phyloP scores from a whole-genome alignment of 306 rosid genomes.

The Gleditsia sinensis region DNA sequence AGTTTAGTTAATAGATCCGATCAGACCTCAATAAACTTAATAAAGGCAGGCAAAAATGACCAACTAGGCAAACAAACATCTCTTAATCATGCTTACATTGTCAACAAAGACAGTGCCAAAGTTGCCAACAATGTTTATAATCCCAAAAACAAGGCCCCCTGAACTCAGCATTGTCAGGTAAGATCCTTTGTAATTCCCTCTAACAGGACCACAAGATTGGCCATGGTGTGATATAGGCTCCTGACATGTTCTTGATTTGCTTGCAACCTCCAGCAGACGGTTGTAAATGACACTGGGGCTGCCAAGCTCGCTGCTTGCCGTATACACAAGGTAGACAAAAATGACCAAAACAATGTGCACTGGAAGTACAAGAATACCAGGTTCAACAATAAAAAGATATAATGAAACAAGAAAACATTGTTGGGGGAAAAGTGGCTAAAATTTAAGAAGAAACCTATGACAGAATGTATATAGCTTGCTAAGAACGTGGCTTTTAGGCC shows the following conservation, averaged over 20 bases:
- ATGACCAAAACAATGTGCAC: constrained; percentile 86
- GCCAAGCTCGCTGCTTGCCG: constrained; percentile 79
- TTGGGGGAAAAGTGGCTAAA: background rate
- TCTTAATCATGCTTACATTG: constrained; percentile 59
- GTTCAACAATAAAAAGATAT: constrained; percentile 14
- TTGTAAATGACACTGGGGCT: constrained; percentile 70
- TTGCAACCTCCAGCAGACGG: constrained; percentile 68
- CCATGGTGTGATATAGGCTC: constrained; percentile 82
- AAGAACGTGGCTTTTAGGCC: constrained; percentile 96
- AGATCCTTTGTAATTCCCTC: constrained; percentile 83
- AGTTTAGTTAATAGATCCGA: background rate
- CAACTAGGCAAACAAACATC: constrained; percentile 16
- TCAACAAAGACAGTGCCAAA: constrained; percentile 96
- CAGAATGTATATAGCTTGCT: constrained; percentile 96
- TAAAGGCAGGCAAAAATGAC: too few species aligned
- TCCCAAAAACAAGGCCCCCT: constrained; percentile 87
- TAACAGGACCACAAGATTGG: constrained; percentile 93
- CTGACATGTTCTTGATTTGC: constrained; percentile 74
- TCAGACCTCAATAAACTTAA: constrained; percentile 10
- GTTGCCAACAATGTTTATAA: constrained; percentile 85
- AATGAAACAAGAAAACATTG: background rate
- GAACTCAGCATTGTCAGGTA: constrained; percentile 91
- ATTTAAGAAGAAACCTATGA: constrained; percentile 60
- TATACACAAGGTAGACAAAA: constrained; percentile 88
- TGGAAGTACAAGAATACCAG: constrained; percentile 34